phyloP scores from a whole-genome alignment of 257 asterid species.

The Anisodus tanguticus region DNA sequence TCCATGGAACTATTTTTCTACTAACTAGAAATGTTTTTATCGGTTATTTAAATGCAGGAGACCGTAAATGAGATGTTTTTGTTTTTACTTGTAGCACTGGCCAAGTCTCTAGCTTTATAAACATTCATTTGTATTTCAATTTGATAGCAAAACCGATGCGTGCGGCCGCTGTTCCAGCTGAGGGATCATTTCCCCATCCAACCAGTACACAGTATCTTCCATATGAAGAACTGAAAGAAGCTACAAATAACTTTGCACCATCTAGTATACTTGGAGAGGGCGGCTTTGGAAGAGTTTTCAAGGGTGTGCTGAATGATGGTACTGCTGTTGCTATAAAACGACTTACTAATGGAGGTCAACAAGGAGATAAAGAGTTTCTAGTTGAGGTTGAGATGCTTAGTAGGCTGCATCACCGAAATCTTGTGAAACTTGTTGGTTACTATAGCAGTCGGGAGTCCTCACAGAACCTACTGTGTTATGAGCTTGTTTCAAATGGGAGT shows the following conservation, averaged over 20 bases:
- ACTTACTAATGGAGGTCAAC: slow-evolving; percentile 91
- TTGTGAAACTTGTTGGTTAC: slow-evolving; percentile 93
- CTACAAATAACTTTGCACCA: slow-evolving; percentile 81
- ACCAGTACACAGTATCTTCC: slow-evolving; percentile 81
- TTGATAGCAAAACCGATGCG: slow-evolving; percentile 56
- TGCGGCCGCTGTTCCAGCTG: slow-evolving; percentile 52
- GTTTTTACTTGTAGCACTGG: background rate
- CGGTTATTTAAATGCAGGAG: background rate
- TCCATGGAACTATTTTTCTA: background rate
- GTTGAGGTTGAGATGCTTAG: slow-evolving; percentile 99
- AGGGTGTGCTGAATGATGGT: slow-evolving; percentile 86
- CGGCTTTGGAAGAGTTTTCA: slow-evolving; percentile 93
- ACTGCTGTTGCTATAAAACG: slow-evolving; percentile 93
- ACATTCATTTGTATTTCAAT: slow-evolving; percentile 31
- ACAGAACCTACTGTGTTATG: slow-evolving; percentile 90
- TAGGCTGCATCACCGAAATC: slow-evolving; percentile 93
- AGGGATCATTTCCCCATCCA: slow-evolving; percentile 79
- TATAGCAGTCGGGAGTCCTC: slow-evolving; percentile 79
- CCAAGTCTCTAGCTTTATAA: background rate
- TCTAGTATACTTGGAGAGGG: slow-evolving; percentile 91
- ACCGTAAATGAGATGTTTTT: background rate
- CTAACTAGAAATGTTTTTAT: background rate
- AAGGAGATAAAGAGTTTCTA: slow-evolving; percentile 91
- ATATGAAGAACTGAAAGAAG: slow-evolving; percentile 86
- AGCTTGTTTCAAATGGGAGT: slow-evolving; percentile 96